Conservation (phyloP, 2,329 filamentous ascomycete genomes). For the Diaporthe sp. region DNA sequence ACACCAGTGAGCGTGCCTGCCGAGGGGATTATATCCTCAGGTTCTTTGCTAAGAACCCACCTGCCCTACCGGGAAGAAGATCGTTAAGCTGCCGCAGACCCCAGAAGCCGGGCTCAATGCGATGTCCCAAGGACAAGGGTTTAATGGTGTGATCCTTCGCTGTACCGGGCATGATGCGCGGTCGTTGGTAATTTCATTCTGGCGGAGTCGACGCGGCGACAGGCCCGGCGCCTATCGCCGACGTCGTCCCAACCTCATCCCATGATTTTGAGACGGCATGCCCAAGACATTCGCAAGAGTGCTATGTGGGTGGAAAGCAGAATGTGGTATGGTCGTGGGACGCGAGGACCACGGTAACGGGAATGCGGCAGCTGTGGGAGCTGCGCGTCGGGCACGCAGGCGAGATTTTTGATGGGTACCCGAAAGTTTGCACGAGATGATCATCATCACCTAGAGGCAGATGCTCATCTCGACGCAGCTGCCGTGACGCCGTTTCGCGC, state of each 20-base stretch:
- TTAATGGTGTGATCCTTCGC: not conserved
- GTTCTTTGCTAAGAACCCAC: constrained; percentile 20
- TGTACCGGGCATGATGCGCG: constrained; percentile 24
- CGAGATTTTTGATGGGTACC: constrained; percentile 32
- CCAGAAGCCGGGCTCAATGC: constrained; percentile 28
- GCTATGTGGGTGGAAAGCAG: not conserved
- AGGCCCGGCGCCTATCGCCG: not conserved
- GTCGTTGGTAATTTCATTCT: constrained; percentile 26
- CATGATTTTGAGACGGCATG: constrained; percentile 15
- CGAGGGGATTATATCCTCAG: not conserved
- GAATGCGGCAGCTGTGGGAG: constrained; percentile 27
- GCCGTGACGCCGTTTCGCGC: constrained; percentile 19
- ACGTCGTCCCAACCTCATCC: constrained; percentile 3
- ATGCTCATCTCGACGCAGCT: constrained; percentile 19
- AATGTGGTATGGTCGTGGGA: not conserved
- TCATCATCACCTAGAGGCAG: constrained; percentile 17
- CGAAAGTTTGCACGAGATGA: constrained; percentile 33
- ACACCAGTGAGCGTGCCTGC: not conserved
- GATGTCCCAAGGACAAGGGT: constrained; percentile 6
- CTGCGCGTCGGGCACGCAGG: constrained; percentile 33
- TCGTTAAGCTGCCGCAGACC: constrained; percentile 34
- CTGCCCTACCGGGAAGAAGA: constrained; percentile 24
- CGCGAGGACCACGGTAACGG: not conserved
- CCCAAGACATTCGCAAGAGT: not conserved
- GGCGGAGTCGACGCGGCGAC: constrained; percentile 18